Conservation (phyloP, 1,284 basidiomycete species). For the Rhodotorula sp. region DNA sequence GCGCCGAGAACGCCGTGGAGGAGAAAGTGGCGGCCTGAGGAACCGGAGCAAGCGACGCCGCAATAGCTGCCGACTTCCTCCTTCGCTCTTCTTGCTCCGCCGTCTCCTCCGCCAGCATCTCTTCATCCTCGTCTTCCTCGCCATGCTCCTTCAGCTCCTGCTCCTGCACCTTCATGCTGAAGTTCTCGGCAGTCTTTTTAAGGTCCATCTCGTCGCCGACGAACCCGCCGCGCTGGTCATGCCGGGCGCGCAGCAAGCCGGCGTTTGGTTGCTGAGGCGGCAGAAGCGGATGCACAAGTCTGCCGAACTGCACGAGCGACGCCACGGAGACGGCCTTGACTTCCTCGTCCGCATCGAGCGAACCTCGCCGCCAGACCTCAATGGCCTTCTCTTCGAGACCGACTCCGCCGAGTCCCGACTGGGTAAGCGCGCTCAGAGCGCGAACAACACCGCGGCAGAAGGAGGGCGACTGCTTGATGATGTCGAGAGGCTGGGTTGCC, state of each 20-base stretch:
- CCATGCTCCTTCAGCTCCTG: background rate
- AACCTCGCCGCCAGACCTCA: conserved; percentile 15
- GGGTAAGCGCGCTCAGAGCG: conserved; percentile 5
- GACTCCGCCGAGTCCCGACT: background rate
- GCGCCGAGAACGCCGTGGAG: conserved; percentile 4
- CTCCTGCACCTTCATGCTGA: conserved; percentile 9
- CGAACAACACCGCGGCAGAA: conserved; percentile 22
- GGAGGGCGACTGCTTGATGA: conserved; percentile 12
- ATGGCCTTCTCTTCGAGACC: conserved; percentile 15
- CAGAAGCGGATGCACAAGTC: conserved; percentile 14
- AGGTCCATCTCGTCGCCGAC: conserved; percentile 18
- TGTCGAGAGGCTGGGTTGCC: conserved; percentile 14
- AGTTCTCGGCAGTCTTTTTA: conserved; percentile 13
- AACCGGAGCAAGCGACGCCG: background rate
- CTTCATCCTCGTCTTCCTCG: conserved; percentile 1
- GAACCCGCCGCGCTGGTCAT: conserved; percentile 13
- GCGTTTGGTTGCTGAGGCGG: conserved; percentile 24
- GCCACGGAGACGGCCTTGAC: conserved; percentile 4
- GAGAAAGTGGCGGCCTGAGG: conserved; percentile 2
- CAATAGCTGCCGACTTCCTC: background rate
- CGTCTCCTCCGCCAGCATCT: background rate
- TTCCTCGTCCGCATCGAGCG: conserved; percentile 9
- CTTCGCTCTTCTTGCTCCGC: background rate
- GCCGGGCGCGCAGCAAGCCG: background rate
- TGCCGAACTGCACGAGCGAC: background rate